These are phyloP conservation scores for Crithidia thermophila DNA, from an alignment of 208 protist species.

Conservation along the genomic window DNA sequence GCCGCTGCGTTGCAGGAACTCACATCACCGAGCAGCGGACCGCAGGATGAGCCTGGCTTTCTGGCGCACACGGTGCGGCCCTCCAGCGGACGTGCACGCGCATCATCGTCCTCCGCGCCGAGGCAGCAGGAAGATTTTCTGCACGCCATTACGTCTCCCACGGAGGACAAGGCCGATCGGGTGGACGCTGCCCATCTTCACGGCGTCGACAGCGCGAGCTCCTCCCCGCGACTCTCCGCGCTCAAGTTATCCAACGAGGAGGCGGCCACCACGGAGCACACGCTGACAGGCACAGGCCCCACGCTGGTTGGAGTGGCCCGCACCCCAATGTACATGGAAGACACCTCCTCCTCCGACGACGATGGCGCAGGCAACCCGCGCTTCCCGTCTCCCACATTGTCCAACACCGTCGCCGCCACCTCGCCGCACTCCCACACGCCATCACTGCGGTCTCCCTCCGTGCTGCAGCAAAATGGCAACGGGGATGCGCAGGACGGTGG, in stretches of 20 bases:
- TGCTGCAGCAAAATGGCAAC: neutral
- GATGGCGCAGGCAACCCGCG: neutral
- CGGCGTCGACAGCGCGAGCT: neutral
- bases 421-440: conserved; percentile 9
- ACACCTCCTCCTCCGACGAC: conserved; percentile 17
- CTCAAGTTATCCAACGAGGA: neutral
- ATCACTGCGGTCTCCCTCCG: neutral
- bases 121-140: no score
- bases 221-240: no score
- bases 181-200: neutral
- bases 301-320: neutral
- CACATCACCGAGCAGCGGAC: no score
- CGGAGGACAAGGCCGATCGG: no score
- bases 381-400: neutral
- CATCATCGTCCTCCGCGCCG: no score
- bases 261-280: neutral
- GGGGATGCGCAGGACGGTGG: neutral
- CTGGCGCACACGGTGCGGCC: neutral
- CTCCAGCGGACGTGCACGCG: no score
- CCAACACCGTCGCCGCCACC: neutral
- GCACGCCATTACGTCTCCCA: no score
- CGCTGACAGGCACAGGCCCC: neutral
- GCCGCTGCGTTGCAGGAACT: no score
- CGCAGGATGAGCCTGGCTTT: no score
- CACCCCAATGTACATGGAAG: conserved; percentile 20